phyloP scores from a whole-genome alignment of 495 filamentous ascomycete species.

The Xanthoparmelia taractica region DNA sequence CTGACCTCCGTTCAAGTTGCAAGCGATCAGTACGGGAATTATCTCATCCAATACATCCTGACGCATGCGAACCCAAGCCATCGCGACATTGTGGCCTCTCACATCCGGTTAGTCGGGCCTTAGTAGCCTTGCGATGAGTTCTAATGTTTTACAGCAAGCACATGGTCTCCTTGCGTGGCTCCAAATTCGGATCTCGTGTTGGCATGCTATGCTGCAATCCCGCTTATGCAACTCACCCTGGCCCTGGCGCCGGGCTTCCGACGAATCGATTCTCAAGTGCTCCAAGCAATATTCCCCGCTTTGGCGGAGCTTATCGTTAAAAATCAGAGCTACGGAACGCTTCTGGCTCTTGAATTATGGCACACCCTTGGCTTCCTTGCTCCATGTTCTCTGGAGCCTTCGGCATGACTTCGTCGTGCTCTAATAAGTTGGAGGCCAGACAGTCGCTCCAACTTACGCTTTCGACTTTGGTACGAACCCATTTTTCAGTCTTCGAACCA shows the following conservation, averaged over 20 bases:
- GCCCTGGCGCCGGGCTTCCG: slow-evolving; percentile 64
- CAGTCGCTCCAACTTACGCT: slow-evolving; percentile 8
- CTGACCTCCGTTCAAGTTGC: slow-evolving; percentile 53
- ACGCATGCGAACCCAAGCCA: slow-evolving; percentile 79
- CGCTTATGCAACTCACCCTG: slow-evolving; percentile 72
- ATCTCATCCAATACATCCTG: slow-evolving; percentile 93
- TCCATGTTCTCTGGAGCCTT: background rate
- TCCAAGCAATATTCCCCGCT: slow-evolving; percentile 40
- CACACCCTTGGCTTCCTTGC: slow-evolving; percentile 5
- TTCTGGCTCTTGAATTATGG: background rate
- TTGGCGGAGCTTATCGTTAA: slow-evolving; percentile 47
- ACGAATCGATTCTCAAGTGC: slow-evolving; percentile 51
- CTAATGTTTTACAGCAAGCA: slow-evolving; percentile 57
- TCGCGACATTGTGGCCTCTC: slow-evolving; percentile 82
- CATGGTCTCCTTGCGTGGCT: slow-evolving; percentile 97
- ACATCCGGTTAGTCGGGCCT: slow-evolving; percentile 58
- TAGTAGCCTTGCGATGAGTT: slow-evolving; percentile 7
- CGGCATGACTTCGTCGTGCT: background rate
- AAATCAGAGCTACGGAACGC: background rate
- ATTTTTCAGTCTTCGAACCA: slow-evolving; percentile 5
- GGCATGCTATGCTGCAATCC: slow-evolving; percentile 99
- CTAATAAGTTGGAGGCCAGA: slow-evolving; percentile 2
- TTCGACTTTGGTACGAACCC: slow-evolving; percentile 1
- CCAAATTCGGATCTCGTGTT: slow-evolving; percentile 95
- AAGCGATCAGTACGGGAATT: slow-evolving; percentile 97